Base-by-base conservation (phyloP, 2,329 filamentous ascomycete genomes). In the Stachybotrys echinatus region DNA sequence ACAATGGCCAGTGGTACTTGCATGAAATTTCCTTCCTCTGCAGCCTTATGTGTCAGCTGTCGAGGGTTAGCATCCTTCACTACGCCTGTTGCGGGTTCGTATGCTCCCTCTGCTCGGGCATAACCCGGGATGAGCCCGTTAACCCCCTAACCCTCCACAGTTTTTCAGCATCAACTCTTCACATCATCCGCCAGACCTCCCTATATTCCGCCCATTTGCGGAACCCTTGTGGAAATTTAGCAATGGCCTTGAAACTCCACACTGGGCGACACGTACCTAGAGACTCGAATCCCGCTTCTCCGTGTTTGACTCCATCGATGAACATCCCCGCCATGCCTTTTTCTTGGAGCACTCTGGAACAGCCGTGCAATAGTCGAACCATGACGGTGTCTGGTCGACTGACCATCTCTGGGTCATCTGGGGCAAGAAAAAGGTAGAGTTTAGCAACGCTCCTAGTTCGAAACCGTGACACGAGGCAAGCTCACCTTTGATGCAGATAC, bases 401-500 rank as follows among this genome's bases (percentile, higher is more conserved):
- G 19, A 68, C 66, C 55, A 70, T 67, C 17, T 69, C 67, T 3
- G 68, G 64, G 52, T 73, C 67, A 18, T 73, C 70, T 45, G 77
- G 75, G 78, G 47, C 38, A n/a, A n/a, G 19, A 40, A 18, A 40
- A 12, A 8, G 18, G 38, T 40, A 3, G 5, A 40, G 45, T 31
- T 47, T 23, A 59, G 56, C 44, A 38, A 27, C 10, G 10, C 3
- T 34, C 27, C 21, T 53, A 45, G 45, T 12, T 42, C 8, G 22
- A 39, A 19, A 5, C 40, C 27, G 18, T 14, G 19, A 22, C n/a
- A 18, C 12, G 18, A 12, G 19, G 44, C 43, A 21, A 20, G 71
- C 76, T 52, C 61, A 81, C 81, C 76, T 59, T 70, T 66, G 54
- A 83, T 75, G 63, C 77, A 83, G 48, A 84, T 76, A 61, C 81